Conservation (phyloP, 192 early-diverging fungal species). For the Mortierella claussenii region DNA sequence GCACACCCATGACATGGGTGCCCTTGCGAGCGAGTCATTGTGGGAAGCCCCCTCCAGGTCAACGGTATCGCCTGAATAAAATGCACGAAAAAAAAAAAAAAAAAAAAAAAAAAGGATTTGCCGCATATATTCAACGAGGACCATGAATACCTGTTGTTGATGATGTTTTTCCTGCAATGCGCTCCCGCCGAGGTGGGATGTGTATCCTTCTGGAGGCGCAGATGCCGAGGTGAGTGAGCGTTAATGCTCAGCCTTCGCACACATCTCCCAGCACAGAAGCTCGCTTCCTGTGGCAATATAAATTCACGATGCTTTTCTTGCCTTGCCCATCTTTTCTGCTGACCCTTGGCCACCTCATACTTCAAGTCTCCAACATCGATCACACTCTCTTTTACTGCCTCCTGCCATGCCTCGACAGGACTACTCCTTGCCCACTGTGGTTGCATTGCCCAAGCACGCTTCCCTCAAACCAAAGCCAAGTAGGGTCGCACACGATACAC, state of each 20-base stretch:
- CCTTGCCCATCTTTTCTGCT: neutral
- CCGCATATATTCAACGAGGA: too few relatives aligned
- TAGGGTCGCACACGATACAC: too few relatives aligned
- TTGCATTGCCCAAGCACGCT: constrained; percentile 21
- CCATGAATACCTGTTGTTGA: too few relatives aligned
- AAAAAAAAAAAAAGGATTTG: neutral
- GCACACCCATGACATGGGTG: neutral
- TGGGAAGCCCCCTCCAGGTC: neutral
- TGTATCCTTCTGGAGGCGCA: too few relatives aligned
- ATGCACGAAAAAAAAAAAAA: neutral
- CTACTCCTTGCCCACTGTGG: constrained; percentile 26
- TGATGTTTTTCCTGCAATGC: neutral
- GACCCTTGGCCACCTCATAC: neutral
- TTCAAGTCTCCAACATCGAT: neutral
- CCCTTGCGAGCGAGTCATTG: neutral
- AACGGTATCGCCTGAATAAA: neutral
- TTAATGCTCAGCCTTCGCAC: too few relatives aligned
- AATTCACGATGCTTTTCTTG: neutral
- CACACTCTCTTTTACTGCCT: neutral
- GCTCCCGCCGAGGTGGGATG: too few relatives aligned
- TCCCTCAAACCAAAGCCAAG: neutral
- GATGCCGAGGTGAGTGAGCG: too few relatives aligned
- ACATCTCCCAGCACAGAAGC: too few relatives aligned
- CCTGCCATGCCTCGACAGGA: constrained; percentile 39
- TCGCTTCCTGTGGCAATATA: too few relatives aligned